These are phyloP conservation scores for Globisporangium alternatum DNA, from an alignment of 352 stramenopile species.

Conservation along the genomic window DNA sequence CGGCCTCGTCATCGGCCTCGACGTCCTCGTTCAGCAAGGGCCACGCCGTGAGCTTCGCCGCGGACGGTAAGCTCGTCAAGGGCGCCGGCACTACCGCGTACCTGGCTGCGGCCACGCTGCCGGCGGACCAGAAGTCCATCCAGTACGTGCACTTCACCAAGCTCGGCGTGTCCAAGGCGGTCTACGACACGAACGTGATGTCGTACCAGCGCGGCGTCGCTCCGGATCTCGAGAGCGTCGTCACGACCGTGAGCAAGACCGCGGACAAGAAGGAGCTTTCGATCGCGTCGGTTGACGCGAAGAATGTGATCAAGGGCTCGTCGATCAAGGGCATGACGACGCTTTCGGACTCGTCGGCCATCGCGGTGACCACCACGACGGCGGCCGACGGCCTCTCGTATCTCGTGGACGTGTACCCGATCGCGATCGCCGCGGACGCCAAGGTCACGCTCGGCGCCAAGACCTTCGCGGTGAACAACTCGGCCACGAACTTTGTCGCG, in stretches of 20 bases:
- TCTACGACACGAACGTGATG: constrained; percentile 52
- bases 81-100: constrained; percentile 74
- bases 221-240: constrained; percentile 34
- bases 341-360: constrained; percentile 52
- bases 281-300: constrained; percentile 32
- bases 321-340: constrained; percentile 63
- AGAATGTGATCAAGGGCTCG: constrained; percentile 49
- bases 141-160: constrained; percentile 60
- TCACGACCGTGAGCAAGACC: constrained; percentile 51
- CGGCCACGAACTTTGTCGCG: constrained; percentile 63
- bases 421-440: constrained; percentile 37
- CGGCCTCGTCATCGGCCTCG: constrained; percentile 7
- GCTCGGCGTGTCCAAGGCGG: constrained; percentile 37
- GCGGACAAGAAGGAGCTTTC: constrained; percentile 42
- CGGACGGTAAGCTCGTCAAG: constrained; percentile 42
- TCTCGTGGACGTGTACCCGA: constrained; percentile 43
- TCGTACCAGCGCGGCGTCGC: constrained; percentile 53
- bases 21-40: constrained; percentile 31
- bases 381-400: constrained; percentile 34
- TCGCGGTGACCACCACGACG: constrained; percentile 51
- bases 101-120: constrained; percentile 46
- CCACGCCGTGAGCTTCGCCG: constrained; percentile 61
- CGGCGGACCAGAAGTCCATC: constrained; percentile 42
- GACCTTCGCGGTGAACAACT: constrained; percentile 52
- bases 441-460: constrained; percentile 41